Percentiles rank a stretch among this genome's conserved stretches.
These are phyloP conservation scores for Hagleromyces aurorensis DNA, from an alignment of 805 yeast species.

Conservation along the genomic window DNA sequence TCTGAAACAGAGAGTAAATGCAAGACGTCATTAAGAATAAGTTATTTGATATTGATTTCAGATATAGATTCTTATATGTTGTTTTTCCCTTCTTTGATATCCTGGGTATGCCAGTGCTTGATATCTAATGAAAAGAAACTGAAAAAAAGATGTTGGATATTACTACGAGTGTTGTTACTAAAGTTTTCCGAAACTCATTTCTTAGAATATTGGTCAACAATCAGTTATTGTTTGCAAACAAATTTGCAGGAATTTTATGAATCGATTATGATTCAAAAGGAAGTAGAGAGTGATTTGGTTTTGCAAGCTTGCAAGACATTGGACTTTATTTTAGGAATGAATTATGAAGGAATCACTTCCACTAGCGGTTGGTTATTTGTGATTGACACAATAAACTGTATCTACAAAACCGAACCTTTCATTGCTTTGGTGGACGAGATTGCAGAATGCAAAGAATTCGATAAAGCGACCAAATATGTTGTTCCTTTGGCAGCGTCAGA, in stretches of 20 bases:
- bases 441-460: constrained; percentile 32
- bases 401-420: constrained; percentile 34
- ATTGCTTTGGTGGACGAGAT: constrained; percentile 41
- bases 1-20: constrained; percentile 50
- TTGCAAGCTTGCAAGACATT: constrained; percentile 67
- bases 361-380: constrained; percentile 79
- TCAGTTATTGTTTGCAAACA: constrained; percentile 52
- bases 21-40: constrained; percentile 50
- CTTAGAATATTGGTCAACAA: constrained; percentile 58
- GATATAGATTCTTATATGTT: constrained; percentile 48
- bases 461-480: constrained; percentile 26
- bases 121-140: constrained; percentile 25
- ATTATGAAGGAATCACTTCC: constrained; percentile 68
- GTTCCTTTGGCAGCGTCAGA: constrained; percentile 15
- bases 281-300: constrained; percentile 28
- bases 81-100: constrained; percentile 41
- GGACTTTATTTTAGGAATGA: constrained; percentile 61
- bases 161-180: constrained; percentile 59
- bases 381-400: constrained; percentile 55
- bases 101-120: constrained; percentile 35
- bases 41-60: constrained; percentile 55
- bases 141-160: constrained; percentile 34
- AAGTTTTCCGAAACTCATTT: constrained; percentile 58
- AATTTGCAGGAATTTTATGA: constrained; percentile 27
- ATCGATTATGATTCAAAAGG: constrained; percentile 21